These are phyloP conservation scores for Neoboletus brunneissimus DNA, from an alignment of 768 basidiomycete genomes.

Conservation along the genomic window DNA sequence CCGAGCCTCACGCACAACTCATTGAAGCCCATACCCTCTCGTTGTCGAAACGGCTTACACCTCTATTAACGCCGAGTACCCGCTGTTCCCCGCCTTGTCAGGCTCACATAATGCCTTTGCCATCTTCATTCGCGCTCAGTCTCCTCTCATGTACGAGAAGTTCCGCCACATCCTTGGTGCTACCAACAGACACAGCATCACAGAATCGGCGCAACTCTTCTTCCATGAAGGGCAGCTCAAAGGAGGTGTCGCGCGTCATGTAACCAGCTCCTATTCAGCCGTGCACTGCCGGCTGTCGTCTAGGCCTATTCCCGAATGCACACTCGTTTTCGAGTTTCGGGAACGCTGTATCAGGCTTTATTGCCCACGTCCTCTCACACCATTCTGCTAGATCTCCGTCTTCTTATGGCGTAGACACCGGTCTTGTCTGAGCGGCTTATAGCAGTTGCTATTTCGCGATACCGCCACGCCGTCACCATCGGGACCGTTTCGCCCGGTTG, in stretches of 20 bases:
- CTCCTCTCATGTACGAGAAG: background rate
- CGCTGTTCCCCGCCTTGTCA: background rate
- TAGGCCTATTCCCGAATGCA: background rate
- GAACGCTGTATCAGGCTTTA: constrained; percentile 6
- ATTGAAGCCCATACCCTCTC: background rate
- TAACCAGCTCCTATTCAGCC: background rate
- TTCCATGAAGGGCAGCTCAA: background rate
- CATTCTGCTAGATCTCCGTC: background rate
- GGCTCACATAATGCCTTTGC: too few relatives aligned
- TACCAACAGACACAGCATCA: background rate
- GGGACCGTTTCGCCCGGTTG: constrained; percentile 1
- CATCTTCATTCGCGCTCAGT: background rate
- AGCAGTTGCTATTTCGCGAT: background rate
- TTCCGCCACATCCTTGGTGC: background rate
- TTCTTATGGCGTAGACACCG: background rate
- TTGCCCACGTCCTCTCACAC: background rate
- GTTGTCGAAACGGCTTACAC: background rate
- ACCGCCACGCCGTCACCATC: constrained; percentile 1
- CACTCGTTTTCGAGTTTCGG: background rate
- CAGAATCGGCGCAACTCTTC: background rate
- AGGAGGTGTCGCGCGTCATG: background rate
- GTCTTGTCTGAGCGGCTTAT: background rate
- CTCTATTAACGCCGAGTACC: background rate
- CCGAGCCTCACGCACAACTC: background rate
- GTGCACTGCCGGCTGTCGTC: background rate